Evolutionary conservation across 1,284 basidiomycete species (phyloP).

Genomic region (Ustilago tritici): DNA sequence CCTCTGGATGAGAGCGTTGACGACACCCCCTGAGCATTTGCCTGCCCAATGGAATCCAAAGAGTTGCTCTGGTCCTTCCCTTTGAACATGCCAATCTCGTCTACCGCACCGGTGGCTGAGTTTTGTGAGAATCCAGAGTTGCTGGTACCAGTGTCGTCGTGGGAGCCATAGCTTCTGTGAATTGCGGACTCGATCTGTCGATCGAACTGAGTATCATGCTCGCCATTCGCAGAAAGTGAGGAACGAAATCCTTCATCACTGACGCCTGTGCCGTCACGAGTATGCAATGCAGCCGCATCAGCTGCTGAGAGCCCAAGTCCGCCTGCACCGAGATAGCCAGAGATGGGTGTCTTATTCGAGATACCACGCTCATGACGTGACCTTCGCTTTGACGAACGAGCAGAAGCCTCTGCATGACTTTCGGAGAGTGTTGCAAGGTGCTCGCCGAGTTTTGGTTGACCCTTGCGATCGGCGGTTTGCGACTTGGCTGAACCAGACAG

Average conservation of each 20-base stretch:
- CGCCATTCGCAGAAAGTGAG: slow-evolving; percentile 14
- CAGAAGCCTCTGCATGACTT: slow-evolving; percentile 23
- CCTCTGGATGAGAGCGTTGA: slow-evolving; percentile 13
- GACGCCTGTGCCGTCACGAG: slow-evolving; percentile 9
- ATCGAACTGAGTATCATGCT: slow-evolving; percentile 57
- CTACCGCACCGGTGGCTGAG: slow-evolving; percentile 11
- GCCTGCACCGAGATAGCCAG: slow-evolving; percentile 50
- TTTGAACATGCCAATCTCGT: slow-evolving; percentile 40
- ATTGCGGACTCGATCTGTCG: slow-evolving; percentile 59
- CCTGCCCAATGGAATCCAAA: background rate
- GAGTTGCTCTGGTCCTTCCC: background rate
- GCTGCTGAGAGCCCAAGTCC: slow-evolving; percentile 24
- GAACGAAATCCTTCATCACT: slow-evolving; percentile 28
- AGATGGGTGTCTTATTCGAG: slow-evolving; percentile 66
- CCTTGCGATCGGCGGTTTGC: slow-evolving; percentile 22
- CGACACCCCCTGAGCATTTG: background rate
- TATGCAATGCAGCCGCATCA: slow-evolving; percentile 21
- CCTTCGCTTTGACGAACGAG: slow-evolving; percentile 20
- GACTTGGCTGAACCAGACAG: slow-evolving; percentile 32
- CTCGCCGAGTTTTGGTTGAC: slow-evolving; percentile 7
- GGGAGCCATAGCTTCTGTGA: slow-evolving; percentile 53
- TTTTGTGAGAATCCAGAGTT: slow-evolving; percentile 24
- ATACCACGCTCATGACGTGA: slow-evolving; percentile 55
- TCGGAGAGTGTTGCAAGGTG: slow-evolving; percentile 50
- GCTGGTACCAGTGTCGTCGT: slow-evolving; percentile 24